Evolutionary conservation across 257 asterid species (phyloP), one percentile per base, ranked within the genome.

Genomic region (Gynochthodes officinalis): DNA sequence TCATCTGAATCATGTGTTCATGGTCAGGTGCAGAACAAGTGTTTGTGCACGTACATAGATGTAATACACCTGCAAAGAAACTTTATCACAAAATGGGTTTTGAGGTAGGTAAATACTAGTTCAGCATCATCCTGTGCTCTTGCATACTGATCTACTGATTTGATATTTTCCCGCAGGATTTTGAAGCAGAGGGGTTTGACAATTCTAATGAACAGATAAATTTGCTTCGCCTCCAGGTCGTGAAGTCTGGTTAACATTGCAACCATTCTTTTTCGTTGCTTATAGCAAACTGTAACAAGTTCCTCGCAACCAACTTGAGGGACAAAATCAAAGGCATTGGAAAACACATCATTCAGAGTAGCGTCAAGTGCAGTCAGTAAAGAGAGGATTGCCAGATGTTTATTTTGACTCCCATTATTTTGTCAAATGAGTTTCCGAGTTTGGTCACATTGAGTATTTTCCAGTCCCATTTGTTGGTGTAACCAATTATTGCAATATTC

Each of bases 11-110:
- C 49, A 63, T 43, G 28, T n/a, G 21, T 19, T 13, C 4, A 39
- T 63, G 68, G 15, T 27, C 81, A 90, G 97, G 93, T 64, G 87
- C 72, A 14, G 86, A 84, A 28, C 82, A 77, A 69, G 88, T 91
- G 73, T 91, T 82, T 61, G 95, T 85, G 30, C 97, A 91, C 79
- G 96, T 91, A 28, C 79, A 85, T 72, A 80, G 74, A 60, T 37
- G 79, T 10, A 91, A 91, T 69, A 78, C 72, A 67, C 57, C 88
- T 69, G 96, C 96, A 28, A 88, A 77, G 54, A 40, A 67, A 52
- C 80, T 91, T 61, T 91, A 91, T 57, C 70, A 71, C 67, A 87
- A 82, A 72, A 79, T 82, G 75, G 91, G 95, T 5, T 91, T 91
- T 79, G 63, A 89, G 96, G 97, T 87, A 81, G 30, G 5, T 11